Percentiles rank a stretch among this genome's conserved stretches.
These are phyloP conservation scores for Daldinia concentrica DNA, from an alignment of 495 filamentous ascomycete genomes.

Conservation along the genomic window DNA sequence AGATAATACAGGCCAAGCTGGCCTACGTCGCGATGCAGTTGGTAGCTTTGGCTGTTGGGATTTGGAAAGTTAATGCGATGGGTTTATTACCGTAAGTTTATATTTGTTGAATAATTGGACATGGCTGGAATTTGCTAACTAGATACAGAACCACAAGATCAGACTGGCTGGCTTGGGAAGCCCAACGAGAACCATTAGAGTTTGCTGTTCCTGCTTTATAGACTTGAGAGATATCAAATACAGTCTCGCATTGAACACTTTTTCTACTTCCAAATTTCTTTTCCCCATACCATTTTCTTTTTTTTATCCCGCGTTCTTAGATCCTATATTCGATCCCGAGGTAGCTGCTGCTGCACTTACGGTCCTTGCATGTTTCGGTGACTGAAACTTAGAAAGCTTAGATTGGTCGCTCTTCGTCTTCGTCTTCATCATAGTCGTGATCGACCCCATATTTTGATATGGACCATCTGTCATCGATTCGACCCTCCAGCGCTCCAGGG, in stretches of 20 bases:
- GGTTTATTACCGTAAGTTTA: constrained; percentile 85
- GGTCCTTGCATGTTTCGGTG: not conserved
- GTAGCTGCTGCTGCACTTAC: constrained; percentile 27
- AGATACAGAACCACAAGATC: constrained; percentile 82
- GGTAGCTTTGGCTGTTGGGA: constrained; percentile 79
- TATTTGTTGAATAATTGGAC: not conserved
- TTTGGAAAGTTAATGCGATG: constrained; percentile 99
- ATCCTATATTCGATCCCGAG: constrained; percentile 18
- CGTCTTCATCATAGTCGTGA: not conserved
- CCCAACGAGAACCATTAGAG: constrained; percentile 78
- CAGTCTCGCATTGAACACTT: not conserved
- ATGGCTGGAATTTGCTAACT: constrained; percentile 36
- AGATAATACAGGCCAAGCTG: constrained; percentile 81
- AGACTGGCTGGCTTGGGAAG: constrained; percentile 97
- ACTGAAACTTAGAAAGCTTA: not conserved
- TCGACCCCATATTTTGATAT: constrained; percentile 23
- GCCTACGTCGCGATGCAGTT: constrained; percentile 90
- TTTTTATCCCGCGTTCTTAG: not conserved
- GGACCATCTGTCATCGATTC: constrained; percentile 30
- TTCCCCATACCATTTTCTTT: not conserved
- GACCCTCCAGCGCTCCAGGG: constrained; percentile 20
- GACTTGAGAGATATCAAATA: constrained; percentile 15
- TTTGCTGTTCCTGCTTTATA: constrained; percentile 68
- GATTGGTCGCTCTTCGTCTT: not conserved
- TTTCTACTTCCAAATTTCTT: not conserved